Base-by-base conservation (phyloP, 805 yeast genomes). In the Yamadazyma olivae region DNA sequence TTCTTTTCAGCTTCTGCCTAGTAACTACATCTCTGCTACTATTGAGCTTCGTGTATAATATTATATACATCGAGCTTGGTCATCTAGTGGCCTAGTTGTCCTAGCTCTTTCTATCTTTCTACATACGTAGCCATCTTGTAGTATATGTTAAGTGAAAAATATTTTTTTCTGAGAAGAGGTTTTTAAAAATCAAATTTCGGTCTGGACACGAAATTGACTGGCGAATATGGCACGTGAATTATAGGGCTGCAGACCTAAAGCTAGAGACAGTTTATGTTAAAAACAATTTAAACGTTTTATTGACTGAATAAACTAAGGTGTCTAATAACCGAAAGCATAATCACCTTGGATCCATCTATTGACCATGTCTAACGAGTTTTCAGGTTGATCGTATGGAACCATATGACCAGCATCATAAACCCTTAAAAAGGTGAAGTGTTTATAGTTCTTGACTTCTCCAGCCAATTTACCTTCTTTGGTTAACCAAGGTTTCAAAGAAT, bases 311-410 rank as follows among this genome's bases (percentile, higher is more conserved):
- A n/a, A n/a, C n/a, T n/a, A n/a, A n/a, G n/a, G n/a, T n/a, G n/a
- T n/a, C n/a, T 38, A 38, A 25, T 39, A 35, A 10, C 44, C 44
- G 41, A 54, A 56, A 3, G 57, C 19, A 48, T 69, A 76, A 56
- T 84, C 83, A 19, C 93, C 95, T 28, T 62, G 47, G 32, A 87
- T 63, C 97, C 97, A 91, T 57, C 83, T 74, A 68, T 87, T 84
- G 44, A 90, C 75, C 89, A 90, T 81, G 38, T 77, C 88, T 44
- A 83, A 70, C 2, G 95, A 67, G 52, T 73, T 71, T 50, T 75
- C 79, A 14, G 96, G 95, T 67, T 84, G 91, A 63, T 90, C 90
- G 53, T 66, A 82, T 13, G 97, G 97, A 44, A 88, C 96, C 96
- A 90, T 89, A 64, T 91, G 97, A 18, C 97, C 97, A 35, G 95